phyloP scores from a whole-genome alignment of 2,329 filamentous ascomycete species.

The Fusarium sp. region DNA sequence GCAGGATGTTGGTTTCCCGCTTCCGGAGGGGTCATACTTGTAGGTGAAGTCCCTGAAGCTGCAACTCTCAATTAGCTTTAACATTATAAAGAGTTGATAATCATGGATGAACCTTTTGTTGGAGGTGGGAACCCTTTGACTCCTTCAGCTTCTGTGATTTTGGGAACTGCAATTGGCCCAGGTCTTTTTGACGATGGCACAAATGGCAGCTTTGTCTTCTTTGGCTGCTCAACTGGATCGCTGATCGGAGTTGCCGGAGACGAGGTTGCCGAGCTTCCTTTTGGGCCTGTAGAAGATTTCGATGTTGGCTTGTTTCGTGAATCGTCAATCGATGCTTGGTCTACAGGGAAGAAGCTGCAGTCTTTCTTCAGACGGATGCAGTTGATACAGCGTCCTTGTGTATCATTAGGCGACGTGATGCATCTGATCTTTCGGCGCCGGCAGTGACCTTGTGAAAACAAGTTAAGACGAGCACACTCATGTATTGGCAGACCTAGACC shows the following conservation, averaged over 20 bases:
- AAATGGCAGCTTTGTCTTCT: slow-evolving; percentile 50
- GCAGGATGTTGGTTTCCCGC: slow-evolving; percentile 51
- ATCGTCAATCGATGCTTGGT: slow-evolving; percentile 70
- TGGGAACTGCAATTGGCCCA: slow-evolving; percentile 55
- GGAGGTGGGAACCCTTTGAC: slow-evolving; percentile 52
- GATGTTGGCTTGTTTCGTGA: slow-evolving; percentile 54
- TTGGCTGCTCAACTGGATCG: slow-evolving; percentile 53
- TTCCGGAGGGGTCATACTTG: slow-evolving; percentile 16
- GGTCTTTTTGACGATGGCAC: slow-evolving; percentile 56
- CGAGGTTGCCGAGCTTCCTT: slow-evolving; percentile 56
- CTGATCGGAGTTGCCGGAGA: slow-evolving; percentile 58
- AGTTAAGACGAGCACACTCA: neutral
- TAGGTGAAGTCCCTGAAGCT: slow-evolving; percentile 25
- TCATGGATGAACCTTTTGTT: slow-evolving; percentile 50
- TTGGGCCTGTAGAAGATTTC: slow-evolving; percentile 51
- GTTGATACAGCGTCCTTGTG: slow-evolving; percentile 83
- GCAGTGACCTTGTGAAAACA: slow-evolving; percentile 74
- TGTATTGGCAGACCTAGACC: slow-evolving; percentile 53
- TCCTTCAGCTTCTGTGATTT: slow-evolving; percentile 51
- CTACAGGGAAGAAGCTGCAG: slow-evolving; percentile 90
- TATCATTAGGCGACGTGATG: slow-evolving; percentile 76
- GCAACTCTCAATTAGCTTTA: slow-evolving; percentile 1
- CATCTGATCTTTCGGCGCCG: slow-evolving; percentile 94
- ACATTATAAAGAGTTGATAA: slow-evolving; percentile 16
- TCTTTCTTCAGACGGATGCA: slow-evolving; percentile 95